Base-by-base conservation (phyloP, 345 rosid species). In the Pugionium dolabratum region DNA sequence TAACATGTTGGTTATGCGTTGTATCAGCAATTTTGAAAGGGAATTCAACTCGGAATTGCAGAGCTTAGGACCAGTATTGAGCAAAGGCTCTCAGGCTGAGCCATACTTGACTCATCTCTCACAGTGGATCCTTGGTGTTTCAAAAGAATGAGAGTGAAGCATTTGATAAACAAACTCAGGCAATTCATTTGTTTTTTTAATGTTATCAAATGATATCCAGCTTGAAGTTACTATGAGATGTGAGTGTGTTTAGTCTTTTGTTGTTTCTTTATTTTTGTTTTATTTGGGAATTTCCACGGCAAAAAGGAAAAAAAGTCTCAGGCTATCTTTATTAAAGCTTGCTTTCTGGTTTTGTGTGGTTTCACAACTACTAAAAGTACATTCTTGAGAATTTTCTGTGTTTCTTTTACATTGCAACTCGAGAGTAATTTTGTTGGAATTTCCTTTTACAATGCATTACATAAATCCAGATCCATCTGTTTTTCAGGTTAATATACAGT, bases 71-170 rank as follows among this genome's bases (percentile, higher is more conserved):
- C 90, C 88, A 32, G 79, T 85, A 32, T 76, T 90, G 79, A 87
- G 95, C 79, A 82, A 71, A 64, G 83, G 82, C 73, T 85, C 97
- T 36, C 97, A 86, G 75, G 90, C 89, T 50, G 96, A 94, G 70
- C 99, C 99, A 7, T 82, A 94, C 81, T 78, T 90, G 81, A 88
- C 92, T 63, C 99, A 90, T 83, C 97, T 94, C 70, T 90, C 97
- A 40, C 96, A 88, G 76, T 88, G 85, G 87, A 82, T 94, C 75
- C 92, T 94, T 36, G 96, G 97, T 9, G 82, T 77, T 62, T 78
- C 89, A 18, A 82, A 78, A 53, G 92, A 72, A 62, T 74, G 65
- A 67, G 57, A 35, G n/a, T 34, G 69, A 35, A 54, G 55, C 61
- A 56, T 58, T 61, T 4, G 34, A 46, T 64, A 7, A 57, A 33